Percentiles rank a stretch among this genome's conserved stretches.
Evolutionary conservation across 495 filamentous ascomycete genomes (phyloP).

Genomic region (Annulohypoxylon nitens): DNA sequence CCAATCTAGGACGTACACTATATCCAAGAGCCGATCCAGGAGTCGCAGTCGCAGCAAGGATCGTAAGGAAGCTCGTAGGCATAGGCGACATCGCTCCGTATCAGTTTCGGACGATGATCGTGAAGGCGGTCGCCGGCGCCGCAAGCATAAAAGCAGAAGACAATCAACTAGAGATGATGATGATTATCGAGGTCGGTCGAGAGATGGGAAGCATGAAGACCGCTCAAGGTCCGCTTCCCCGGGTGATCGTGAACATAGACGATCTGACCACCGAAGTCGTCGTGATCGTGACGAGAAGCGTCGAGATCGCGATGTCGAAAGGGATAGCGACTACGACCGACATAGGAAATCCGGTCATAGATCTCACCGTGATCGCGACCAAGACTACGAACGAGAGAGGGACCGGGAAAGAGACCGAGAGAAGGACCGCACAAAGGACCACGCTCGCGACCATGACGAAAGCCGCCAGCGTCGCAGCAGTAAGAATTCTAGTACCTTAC

Average conservation of each 20-base stretch:
- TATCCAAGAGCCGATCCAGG: slow-evolving; percentile 44
- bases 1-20: slow-evolving; percentile 44
- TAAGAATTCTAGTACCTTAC: slow-evolving; percentile 60
- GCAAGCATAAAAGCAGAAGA: slow-evolving; percentile 63
- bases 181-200: slow-evolving; percentile 51
- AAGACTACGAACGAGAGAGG: slow-evolving; percentile 63
- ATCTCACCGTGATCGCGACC: slow-evolving; percentile 62
- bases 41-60: slow-evolving; percentile 61
- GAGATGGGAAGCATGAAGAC: slow-evolving; percentile 57
- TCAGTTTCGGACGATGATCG: slow-evolving; percentile 63
- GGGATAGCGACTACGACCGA: slow-evolving; percentile 53
- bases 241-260: slow-evolving; percentile 61
- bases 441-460: slow-evolving; percentile 57
- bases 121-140: slow-evolving; percentile 64
- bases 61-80: slow-evolving; percentile 66
- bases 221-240: slow-evolving; percentile 67
- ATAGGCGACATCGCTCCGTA: slow-evolving; percentile 70
- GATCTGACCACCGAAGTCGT: slow-evolving; percentile 65
- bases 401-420: slow-evolving; percentile 63
- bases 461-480: slow-evolving; percentile 64
- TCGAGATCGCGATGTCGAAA: slow-evolving; percentile 61
- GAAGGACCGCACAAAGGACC: slow-evolving; percentile 57
- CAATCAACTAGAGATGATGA: slow-evolving; percentile 57
- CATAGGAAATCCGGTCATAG: slow-evolving; percentile 58
- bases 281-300: slow-evolving; percentile 61